Percentiles rank a stretch among this genome's conserved stretches.
These are phyloP conservation scores for Novymonas esmeraldas DNA, from an alignment of 208 protist species.

Conservation along the genomic window DNA sequence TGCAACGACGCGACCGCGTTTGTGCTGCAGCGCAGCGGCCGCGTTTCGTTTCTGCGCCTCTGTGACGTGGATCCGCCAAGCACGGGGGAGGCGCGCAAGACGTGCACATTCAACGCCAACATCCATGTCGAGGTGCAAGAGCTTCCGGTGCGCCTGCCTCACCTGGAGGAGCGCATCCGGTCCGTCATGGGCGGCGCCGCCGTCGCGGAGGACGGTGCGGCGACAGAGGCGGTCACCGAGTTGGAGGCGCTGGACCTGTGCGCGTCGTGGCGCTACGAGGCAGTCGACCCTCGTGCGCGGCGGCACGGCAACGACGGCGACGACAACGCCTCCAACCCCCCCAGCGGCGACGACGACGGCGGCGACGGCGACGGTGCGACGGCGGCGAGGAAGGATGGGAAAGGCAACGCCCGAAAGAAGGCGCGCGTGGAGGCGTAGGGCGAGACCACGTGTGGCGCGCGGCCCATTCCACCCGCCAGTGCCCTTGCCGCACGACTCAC, in stretches of 20 bases:
- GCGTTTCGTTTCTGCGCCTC: constrained; percentile 46
- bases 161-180: constrained; percentile 43
- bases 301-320: constrained; percentile 26
- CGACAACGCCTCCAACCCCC: constrained; percentile 12
- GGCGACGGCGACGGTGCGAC: constrained; percentile 1
- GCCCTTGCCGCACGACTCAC: no score
- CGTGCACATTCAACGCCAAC: constrained; percentile 43
- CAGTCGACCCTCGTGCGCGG: constrained; percentile 63
- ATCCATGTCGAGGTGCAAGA: constrained; percentile 28
- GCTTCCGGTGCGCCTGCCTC: constrained; percentile 31
- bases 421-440: constrained; percentile 24
- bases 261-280: constrained; percentile 77
- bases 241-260: constrained; percentile 65
- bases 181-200: constrained; percentile 36
- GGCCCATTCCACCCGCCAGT: no score
- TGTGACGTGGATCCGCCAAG: constrained; percentile 12
- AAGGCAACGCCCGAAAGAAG: constrained; percentile 25
- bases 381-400: neutral
- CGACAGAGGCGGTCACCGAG: constrained; percentile 3
- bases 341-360: constrained; percentile 15
- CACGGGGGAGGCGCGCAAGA: constrained; percentile 20
- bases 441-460: neutral
- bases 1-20: constrained; percentile 53
- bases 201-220: neutral
- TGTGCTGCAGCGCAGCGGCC: constrained; percentile 55